phyloP scores from a whole-genome alignment of 2,329 filamentous ascomycete genomes.

The Fusarium paranaense region DNA sequence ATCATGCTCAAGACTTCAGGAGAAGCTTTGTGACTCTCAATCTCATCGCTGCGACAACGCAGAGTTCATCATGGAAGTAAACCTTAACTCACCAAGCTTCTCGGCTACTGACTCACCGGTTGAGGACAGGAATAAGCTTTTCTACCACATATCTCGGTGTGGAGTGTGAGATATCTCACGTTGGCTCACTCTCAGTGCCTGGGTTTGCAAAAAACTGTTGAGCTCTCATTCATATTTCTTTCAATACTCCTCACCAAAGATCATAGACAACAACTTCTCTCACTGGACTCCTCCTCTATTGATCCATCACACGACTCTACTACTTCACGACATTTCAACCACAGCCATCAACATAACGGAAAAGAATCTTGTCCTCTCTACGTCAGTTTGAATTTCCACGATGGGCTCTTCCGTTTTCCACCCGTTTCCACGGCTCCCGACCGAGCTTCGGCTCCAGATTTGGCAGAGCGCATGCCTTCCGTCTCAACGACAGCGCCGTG shows the following conservation, averaged over 20 bases:
- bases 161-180: neutral
- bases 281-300: too few species aligned
- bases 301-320: too few species aligned
- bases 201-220: too few species aligned
- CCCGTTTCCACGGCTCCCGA: neutral
- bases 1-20: too few species aligned
- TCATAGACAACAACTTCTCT: neutral
- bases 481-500: neutral
- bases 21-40: too few species aligned
- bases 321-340: too few species aligned
- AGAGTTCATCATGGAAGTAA: too few species aligned
- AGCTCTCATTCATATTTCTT: neutral
- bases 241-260: neutral
- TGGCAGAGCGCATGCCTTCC: neutral
- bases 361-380: too few species aligned
- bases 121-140: neutral
- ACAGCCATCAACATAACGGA: too few species aligned
- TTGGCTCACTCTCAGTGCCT: neutral
- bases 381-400: too few species aligned
- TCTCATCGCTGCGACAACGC: too few species aligned
- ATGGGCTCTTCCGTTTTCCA: neutral
- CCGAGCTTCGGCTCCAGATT: slow-evolving; percentile 2
- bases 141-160: neutral
- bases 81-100: too few species aligned
- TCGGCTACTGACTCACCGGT: neutral